These are phyloP conservation scores for Xerocomus amazonicus DNA, from an alignment of 1,284 basidiomycete genomes.

Conservation along the genomic window DNA sequence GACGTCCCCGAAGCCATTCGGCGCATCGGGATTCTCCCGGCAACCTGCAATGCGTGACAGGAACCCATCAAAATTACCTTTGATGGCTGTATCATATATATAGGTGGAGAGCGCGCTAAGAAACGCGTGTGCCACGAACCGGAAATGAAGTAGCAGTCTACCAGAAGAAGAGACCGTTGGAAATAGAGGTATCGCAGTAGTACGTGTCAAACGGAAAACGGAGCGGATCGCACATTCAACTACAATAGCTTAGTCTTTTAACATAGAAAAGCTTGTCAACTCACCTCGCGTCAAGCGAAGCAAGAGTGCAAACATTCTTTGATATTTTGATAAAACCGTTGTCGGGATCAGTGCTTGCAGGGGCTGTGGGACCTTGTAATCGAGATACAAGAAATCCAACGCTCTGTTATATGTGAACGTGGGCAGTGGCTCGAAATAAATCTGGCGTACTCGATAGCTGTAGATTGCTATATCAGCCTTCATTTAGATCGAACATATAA, in stretches of 20 bases:
- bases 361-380: slow-evolving; percentile 76
- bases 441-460: slow-evolving; percentile 28
- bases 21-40: slow-evolving; percentile 22
- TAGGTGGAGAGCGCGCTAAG: slow-evolving; percentile 63
- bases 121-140: slow-evolving; percentile 72
- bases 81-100: slow-evolving; percentile 73
- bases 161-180: slow-evolving; percentile 51
- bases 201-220: slow-evolving; percentile 60
- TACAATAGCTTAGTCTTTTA: slow-evolving; percentile 27
- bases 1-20: slow-evolving; percentile 56
- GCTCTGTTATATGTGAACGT: slow-evolving; percentile 51
- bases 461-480: slow-evolving; percentile 8
- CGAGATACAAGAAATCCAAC: slow-evolving; percentile 83
- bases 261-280: slow-evolving; percentile 8
- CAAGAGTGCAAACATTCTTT: slow-evolving; percentile 74
- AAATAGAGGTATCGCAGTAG: slow-evolving; percentile 48
- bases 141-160: slow-evolving; percentile 58
- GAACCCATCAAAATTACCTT: slow-evolving; percentile 71
- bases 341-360: slow-evolving; percentile 68
- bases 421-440: slow-evolving; percentile 49
- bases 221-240: slow-evolving; percentile 70
- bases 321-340: slow-evolving; percentile 76
- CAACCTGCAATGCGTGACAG: slow-evolving; percentile 41
- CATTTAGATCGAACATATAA: neutral
- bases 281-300: slow-evolving; percentile 73